These are phyloP conservation scores for Populus davidiana DNA, from an alignment of 345 rosid genomes.

Conservation along the genomic window DNA sequence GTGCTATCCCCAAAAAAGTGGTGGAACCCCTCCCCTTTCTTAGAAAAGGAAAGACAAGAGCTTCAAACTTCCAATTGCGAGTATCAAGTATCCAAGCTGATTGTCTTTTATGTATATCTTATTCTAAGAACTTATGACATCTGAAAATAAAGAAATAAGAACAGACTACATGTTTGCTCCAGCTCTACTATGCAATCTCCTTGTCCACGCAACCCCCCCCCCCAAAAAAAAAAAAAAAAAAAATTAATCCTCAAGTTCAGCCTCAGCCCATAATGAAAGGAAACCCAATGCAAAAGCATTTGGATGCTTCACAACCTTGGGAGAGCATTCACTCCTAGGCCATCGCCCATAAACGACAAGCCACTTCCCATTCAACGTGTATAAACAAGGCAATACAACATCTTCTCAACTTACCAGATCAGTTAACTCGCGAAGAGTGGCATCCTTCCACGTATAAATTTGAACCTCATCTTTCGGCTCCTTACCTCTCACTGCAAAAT, in stretches of 20 bases:
- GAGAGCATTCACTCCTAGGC: not conserved
- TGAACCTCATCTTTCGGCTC: conserved; percentile 97
- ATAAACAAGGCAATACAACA: not conserved
- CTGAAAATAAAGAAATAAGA: not conserved
- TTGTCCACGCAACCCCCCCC: not conserved
- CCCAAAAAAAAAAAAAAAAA: no score
- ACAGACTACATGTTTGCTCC: not conserved
- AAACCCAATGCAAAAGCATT: not conserved
- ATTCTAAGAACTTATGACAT: not conserved
- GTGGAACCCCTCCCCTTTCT: not conserved
- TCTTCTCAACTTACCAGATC: conserved; percentile 56
- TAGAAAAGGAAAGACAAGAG: not conserved
- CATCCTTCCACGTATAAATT: conserved; percentile 97
- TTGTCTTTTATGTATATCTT: not conserved
- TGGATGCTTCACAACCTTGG: not conserved
- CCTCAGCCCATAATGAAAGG: not conserved
- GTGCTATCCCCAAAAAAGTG: no score
- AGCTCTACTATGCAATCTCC: not conserved
- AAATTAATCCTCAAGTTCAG: no score
- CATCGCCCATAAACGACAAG: not conserved
- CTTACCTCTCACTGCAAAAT: conserved; percentile 93
- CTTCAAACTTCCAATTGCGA: not conserved
- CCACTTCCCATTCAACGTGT: not conserved
- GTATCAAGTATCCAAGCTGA: not conserved
- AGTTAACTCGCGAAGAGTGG: conserved; percentile 78